A percentile compares a stretch with the other conserved stretches of the same genome.
Evolutionary conservation across 2,329 filamentous ascomycete genomes (phyloP).

Genomic region (Aureobasidium sp.): DNA sequence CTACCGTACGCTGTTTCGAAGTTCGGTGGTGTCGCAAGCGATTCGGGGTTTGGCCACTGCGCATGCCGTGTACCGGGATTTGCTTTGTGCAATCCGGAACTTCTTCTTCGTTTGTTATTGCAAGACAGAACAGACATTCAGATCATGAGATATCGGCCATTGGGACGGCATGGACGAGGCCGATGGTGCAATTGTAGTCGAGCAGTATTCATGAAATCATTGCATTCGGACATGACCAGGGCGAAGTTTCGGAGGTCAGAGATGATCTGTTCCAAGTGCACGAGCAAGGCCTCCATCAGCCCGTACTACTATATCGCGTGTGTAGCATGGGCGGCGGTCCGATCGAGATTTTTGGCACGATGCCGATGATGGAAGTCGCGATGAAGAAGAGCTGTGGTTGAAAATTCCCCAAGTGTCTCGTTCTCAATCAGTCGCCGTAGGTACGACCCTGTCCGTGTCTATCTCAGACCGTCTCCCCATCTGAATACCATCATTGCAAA

Average conservation of each 20-base stretch:
- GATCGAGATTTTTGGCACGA: no score
- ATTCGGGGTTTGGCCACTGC: neutral
- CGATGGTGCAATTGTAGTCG: neutral
- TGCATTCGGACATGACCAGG: no score
- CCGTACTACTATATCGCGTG: no score
- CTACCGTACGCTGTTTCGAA: neutral
- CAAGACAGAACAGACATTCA: neutral
- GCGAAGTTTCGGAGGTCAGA: no score
- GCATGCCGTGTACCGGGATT: neutral
- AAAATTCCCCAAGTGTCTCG: no score
- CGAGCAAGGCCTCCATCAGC: no score
- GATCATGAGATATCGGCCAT: neutral
- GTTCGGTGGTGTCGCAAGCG: neutral
- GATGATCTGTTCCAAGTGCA: no score
- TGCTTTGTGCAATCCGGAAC: neutral
- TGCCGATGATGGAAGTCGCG: neutral
- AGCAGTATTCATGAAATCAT: no score
- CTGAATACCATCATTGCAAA: neutral
- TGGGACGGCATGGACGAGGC: neutral
- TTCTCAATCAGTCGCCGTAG: neutral
- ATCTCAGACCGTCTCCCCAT: neutral
- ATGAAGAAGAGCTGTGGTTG: neutral
- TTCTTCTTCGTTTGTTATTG: neutral
- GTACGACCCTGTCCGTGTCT: neutral
- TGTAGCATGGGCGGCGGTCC: no score